Evolutionary conservation across 1,139 yeast genomes (phyloP).

Genomic region (Debaryomyces nepalensis): DNA sequence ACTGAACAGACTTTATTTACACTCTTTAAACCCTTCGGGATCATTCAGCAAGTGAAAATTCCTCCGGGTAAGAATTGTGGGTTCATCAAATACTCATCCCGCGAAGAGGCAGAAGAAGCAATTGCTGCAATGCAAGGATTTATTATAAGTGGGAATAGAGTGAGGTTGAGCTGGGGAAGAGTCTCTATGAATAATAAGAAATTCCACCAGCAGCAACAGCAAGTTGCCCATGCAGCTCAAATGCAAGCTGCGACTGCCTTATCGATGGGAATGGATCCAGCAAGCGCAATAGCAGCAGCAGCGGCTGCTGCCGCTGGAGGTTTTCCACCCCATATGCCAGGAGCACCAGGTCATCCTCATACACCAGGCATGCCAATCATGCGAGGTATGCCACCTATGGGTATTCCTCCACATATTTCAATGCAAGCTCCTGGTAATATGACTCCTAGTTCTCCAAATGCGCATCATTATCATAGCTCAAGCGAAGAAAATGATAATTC

Average conservation of each 20-base stretch:
- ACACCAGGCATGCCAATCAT: slow-evolving; percentile 12
- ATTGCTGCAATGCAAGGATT: slow-evolving; percentile 93
- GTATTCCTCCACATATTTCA: slow-evolving; percentile 17
- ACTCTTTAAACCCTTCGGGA: slow-evolving; percentile 83
- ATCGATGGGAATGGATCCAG: slow-evolving; percentile 44
- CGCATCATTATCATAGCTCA: not conserved
- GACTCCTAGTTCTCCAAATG: slow-evolving; percentile 1
- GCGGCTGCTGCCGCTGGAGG: slow-evolving; percentile 31
- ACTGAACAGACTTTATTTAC: slow-evolving; percentile 75
- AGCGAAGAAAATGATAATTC: slow-evolving; percentile 10
- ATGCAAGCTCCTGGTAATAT: slow-evolving; percentile 6
- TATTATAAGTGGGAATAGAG: slow-evolving; percentile 82
- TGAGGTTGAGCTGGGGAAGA: slow-evolving; percentile 90
- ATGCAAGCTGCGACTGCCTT: slow-evolving; percentile 42
- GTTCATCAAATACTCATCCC: slow-evolving; percentile 77
- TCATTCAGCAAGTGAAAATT: slow-evolving; percentile 80
- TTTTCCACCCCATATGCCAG: slow-evolving; percentile 19
- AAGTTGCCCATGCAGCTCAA: slow-evolving; percentile 39
- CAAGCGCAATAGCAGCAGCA: slow-evolving; percentile 32
- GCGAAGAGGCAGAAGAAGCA: slow-evolving; percentile 88
- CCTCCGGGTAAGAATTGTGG: slow-evolving; percentile 96
- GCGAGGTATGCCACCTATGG: slow-evolving; percentile 18
- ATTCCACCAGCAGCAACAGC: slow-evolving; percentile 40
- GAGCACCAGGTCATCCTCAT: slow-evolving; percentile 13
- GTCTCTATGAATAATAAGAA: slow-evolving; percentile 40